These are phyloP conservation scores for Dryas octopetala DNA, from an alignment of 306 rosid species.

Conservation along the genomic window DNA sequence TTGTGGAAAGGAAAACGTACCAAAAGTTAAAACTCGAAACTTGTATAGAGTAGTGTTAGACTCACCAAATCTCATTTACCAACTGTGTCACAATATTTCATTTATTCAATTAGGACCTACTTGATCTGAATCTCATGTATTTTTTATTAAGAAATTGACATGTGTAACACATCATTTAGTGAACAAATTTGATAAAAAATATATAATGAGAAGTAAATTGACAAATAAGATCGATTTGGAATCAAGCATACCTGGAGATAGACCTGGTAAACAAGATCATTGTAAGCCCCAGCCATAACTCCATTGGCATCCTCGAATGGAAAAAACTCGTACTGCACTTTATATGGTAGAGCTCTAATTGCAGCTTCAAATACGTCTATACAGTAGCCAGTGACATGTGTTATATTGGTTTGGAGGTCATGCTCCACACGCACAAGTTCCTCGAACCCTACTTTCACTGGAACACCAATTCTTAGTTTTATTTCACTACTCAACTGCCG, in stretches of 20 bases:
- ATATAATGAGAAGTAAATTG: no score
- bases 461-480: constrained; percentile 2
- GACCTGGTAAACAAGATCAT: constrained; percentile 17
- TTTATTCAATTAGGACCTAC: no score
- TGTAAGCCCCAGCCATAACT: neutral
- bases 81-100: no score
- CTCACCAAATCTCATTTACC: neutral
- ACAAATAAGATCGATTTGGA: no score
- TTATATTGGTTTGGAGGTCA: neutral
- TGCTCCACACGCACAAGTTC: neutral
- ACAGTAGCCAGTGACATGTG: neutral
- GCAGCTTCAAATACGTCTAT: constrained; percentile 16
- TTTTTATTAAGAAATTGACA: no score
- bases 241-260: constrained; percentile 10
- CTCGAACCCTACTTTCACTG: neutral
- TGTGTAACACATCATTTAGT: no score
- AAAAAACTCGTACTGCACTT: neutral
- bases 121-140: no score
- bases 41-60: neutral
- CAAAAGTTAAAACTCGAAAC: neutral
- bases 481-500: no score
- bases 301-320: neutral
- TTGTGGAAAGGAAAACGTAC: no score
- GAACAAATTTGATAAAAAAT: no score
- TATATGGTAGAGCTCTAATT: neutral